phyloP scores from a whole-genome alignment of 148 eudicot species.

The Cornus kousa region DNA sequence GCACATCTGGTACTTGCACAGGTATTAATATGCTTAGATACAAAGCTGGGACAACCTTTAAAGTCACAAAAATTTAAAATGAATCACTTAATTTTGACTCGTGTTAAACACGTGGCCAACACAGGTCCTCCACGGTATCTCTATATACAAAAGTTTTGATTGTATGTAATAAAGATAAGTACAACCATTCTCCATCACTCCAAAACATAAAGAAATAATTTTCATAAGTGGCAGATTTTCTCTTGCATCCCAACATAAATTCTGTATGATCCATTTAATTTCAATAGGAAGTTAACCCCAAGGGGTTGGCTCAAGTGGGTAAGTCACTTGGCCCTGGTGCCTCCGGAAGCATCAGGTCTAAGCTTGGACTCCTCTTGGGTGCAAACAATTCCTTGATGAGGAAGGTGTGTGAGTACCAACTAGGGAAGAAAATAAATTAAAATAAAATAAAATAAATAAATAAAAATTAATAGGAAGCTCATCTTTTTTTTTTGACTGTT shows the following conservation, averaged over 20 bases:
- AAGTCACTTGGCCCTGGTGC: no score
- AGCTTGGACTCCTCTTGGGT: no score
- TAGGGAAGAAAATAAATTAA: no score
- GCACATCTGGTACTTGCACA: conserved; percentile 1
- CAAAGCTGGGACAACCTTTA: not conserved
- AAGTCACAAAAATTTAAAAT: not conserved
- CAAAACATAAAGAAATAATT: not conserved
- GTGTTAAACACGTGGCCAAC: not conserved
- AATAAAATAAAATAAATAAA: no score
- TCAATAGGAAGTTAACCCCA: not conserved
- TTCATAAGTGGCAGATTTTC: not conserved
- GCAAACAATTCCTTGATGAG: no score
- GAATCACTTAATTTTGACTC: not conserved
- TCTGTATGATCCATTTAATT: no score
- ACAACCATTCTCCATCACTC: not conserved
- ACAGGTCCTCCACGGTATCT: not conserved
- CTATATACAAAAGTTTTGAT: not conserved
- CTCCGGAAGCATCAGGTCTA: no score
- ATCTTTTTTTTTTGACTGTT: no score
- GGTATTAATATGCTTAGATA: not conserved
- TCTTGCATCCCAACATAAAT: not conserved
- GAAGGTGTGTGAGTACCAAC: no score
- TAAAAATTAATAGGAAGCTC: no score
- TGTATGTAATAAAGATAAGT: not conserved
- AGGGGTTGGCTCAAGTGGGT: no score